Base-by-base conservation (phyloP, 129 eudicot species). In the Lactuca saligna region DNA sequence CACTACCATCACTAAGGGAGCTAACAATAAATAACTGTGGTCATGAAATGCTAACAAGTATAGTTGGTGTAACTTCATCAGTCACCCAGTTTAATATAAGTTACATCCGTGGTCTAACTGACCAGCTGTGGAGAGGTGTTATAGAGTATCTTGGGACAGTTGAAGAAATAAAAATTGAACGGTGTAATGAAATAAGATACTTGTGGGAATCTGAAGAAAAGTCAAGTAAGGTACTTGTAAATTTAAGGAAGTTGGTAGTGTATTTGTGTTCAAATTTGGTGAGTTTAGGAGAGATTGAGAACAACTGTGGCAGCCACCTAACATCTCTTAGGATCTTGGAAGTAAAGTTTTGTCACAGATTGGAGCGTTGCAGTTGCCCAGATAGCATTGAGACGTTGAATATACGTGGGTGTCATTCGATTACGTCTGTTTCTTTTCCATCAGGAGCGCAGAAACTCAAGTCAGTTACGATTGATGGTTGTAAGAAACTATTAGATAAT, bases 281-380 rank as follows among this genome's bases (percentile, higher is more conserved):
- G 16, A 20, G 74, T 12, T 57, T 69, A 56, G 74, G 58, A 57
- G 75, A 70, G 58, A 44, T 57, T 29, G 66, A 70, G 12, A 66
- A 69, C 38, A 14, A 46, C 44, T 32, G 35, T 41, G 3, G 13
- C 34, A 41, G 49, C 66, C 29, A 57, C 17, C 55, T 70, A 57
- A 32, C 32, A 58, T 70, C 66, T 41, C 35, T 70, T 32, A 70
- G 16, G 56, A 46, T 10, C 13, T 46, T 70, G 59, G 16, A 8
- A 0, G 2, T 70, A 57, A 2, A 0, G 2, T 1, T 0, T 14
- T 70, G 75, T 70, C 1, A 70, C 3, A 59, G 60, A 15, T 7
- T 70, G 75, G 57, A 58, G 74, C 11, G 9, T 53, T 68, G 7
- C 37, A 15, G 13, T 42, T 42, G 49, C 29, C 29, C 29, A 25